Conservation (phyloP, 108 stramenopile genomes). For the Cyclostephanos invisitatus region DNA sequence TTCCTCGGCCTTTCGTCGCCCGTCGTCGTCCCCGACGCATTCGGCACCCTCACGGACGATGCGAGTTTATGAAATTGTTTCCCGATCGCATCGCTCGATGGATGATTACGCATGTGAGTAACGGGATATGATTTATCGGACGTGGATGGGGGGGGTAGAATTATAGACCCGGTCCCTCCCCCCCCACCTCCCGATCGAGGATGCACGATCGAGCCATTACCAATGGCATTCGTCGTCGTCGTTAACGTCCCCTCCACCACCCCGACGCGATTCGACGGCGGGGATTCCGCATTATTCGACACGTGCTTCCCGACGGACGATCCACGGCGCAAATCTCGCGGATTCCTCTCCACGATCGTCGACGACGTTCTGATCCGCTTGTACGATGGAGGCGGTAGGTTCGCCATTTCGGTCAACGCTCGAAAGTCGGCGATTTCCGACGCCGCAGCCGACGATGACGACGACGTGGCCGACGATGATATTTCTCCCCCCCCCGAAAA, state of each 20-base stretch:
- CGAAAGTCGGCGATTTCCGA: slow-evolving; percentile 8
- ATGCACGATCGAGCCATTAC: neutral
- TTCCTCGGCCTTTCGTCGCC: neutral
- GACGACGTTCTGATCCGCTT: neutral
- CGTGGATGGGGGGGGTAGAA: neutral
- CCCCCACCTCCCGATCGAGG: neutral
- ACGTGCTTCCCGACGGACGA: neutral
- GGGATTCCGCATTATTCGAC: slow-evolving; percentile 1
- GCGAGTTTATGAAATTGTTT: slow-evolving; percentile 9
- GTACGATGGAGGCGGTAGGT: neutral
- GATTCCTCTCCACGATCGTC: neutral
- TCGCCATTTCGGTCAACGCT: slow-evolving; percentile 1
- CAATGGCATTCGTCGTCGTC: neutral
- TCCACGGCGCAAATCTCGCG: slow-evolving; percentile 7
- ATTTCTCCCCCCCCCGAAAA: neutral
- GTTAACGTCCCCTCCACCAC: neutral
- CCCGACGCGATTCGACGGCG: neutral
- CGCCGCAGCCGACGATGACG: neutral
- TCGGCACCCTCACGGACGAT: neutral
- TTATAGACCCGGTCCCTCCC: neutral
- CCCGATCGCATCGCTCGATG: neutral
- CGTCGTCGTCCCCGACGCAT: too few relatives aligned
- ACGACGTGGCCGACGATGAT: neutral
- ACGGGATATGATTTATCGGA: neutral
- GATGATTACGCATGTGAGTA: neutral